phyloP scores from a whole-genome alignment of 177 flowering plant genomes.

The Vitis hybrid region DNA sequence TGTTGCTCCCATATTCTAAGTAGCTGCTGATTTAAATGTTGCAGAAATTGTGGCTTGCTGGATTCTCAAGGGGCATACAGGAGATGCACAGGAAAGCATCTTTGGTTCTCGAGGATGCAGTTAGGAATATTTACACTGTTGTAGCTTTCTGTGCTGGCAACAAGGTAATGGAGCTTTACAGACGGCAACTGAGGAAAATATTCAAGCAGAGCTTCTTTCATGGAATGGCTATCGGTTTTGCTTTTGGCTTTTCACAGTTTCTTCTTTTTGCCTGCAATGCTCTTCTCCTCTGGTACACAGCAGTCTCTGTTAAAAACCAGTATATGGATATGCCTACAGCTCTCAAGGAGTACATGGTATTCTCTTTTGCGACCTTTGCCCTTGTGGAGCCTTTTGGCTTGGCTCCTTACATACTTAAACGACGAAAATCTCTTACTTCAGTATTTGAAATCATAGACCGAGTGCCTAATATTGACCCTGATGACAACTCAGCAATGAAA shows the following conservation, averaged over 20 bases:
- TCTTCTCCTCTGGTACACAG: slow-evolving; percentile 94
- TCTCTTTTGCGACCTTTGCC: slow-evolving; percentile 97
- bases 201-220: slow-evolving; percentile 81
- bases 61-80: slow-evolving; percentile 93
- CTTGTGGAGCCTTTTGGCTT: slow-evolving; percentile 97
- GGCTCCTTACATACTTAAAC: slow-evolving; percentile 96
- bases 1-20: slow-evolving; percentile 7
- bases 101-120: slow-evolving; percentile 96
- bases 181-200: slow-evolving; percentile 64
- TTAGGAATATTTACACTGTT: slow-evolving; percentile 96
- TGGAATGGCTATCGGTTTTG: slow-evolving; percentile 89
- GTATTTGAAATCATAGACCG: slow-evolving; percentile 96
- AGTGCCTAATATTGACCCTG: slow-evolving; percentile 88
- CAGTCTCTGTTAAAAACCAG: slow-evolving; percentile 48
- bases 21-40: slow-evolving; percentile 18
- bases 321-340: slow-evolving; percentile 57
- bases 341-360: slow-evolving; percentile 89
- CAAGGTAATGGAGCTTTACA: slow-evolving; percentile 94
- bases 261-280: slow-evolving; percentile 97
- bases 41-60: slow-evolving; percentile 98
- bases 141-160: slow-evolving; percentile 97
- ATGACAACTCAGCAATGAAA: slow-evolving; percentile 75
- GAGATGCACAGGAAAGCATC: slow-evolving; percentile 98
- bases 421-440: slow-evolving; percentile 79
- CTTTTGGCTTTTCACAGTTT: slow-evolving; percentile 94